Evolutionary conservation across 1,284 basidiomycete species (phyloP).

Genomic region (Meira miltonrushii): DNA sequence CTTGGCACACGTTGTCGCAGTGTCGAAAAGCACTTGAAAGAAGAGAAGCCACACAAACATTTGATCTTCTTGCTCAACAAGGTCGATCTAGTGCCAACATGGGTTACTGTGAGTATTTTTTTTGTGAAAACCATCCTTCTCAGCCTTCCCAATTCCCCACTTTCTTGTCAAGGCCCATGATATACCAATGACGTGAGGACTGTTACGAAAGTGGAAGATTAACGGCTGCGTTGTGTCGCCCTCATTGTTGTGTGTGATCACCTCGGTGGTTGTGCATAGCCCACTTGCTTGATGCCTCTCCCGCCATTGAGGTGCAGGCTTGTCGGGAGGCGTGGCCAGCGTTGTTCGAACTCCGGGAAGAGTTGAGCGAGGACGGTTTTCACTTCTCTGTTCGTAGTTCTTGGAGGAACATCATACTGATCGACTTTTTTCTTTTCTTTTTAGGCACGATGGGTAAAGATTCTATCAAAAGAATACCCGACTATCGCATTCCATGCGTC

Average conservation of each 20-base stretch:
- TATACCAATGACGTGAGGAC: conserved; percentile 50
- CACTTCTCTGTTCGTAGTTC: conserved; percentile 41
- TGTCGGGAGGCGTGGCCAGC: conserved; percentile 34
- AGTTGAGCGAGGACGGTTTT: conserved; percentile 36
- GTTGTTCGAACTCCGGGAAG: conserved; percentile 41
- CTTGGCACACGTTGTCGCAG: conserved; percentile 94
- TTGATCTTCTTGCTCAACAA: conserved; percentile 96
- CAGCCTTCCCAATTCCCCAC: conserved; percentile 26
- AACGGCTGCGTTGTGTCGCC: conserved; percentile 55
- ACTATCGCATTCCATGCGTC: conserved; percentile 98
- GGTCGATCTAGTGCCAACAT: conserved; percentile 95
- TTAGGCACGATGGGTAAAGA: conserved; percentile 92
- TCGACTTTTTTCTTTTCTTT: background rate
- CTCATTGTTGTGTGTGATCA: conserved; percentile 53
- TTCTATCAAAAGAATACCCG: conserved; percentile 87
- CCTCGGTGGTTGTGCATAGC: conserved; percentile 37
- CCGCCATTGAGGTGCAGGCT: conserved; percentile 51
- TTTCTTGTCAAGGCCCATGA: conserved; percentile 51
- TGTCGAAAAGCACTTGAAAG: conserved; percentile 85
- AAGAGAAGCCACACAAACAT: conserved; percentile 96
- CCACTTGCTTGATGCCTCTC: conserved; percentile 29
- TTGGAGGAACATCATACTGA: conserved; percentile 31
- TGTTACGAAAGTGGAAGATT: conserved; percentile 64
- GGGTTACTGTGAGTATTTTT: conserved; percentile 79
- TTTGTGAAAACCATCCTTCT: background rate